A percentile compares a stretch with the other conserved stretches of the same genome.
Evolutionary conservation across 306 rosid genomes (phyloP).

Genomic region (Dicorynia guianensis): DNA sequence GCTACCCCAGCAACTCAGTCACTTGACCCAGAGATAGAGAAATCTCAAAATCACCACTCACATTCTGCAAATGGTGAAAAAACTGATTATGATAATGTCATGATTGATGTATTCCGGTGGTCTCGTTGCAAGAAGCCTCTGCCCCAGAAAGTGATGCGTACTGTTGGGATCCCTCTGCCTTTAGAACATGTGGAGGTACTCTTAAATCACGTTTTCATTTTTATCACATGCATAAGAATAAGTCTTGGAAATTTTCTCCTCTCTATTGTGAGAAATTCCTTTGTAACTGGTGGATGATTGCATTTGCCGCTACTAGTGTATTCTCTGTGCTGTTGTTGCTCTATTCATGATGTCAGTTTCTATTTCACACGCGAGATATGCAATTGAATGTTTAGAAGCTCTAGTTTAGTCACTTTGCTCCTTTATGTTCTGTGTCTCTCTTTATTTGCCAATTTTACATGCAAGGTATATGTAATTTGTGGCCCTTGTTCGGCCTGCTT

Average conservation of each 20-base stretch:
- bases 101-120: conserved; percentile 89
- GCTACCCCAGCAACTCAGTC: conserved; percentile 55
- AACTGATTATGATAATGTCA: conserved; percentile 61
- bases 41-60: conserved; percentile 68
- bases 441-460: background rate
- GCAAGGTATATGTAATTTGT: background rate
- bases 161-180: conserved; percentile 87
- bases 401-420: background rate
- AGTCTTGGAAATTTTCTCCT: background rate
- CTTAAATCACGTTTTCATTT: conserved; percentile 21
- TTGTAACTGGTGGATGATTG: background rate
- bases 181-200: conserved; percentile 86
- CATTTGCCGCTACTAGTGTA: background rate
- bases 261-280: background rate
- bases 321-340: background rate
- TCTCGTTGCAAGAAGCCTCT: conserved; percentile 89
- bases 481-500: conserved; percentile 13
- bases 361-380: no score
- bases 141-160: conserved; percentile 81
- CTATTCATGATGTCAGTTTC: no score
- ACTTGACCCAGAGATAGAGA: conserved; percentile 67
- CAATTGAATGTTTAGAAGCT: background rate
- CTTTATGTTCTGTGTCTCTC: background rate
- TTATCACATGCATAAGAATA: conserved; percentile 24
- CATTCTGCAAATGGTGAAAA: conserved; percentile 76